phyloP scores from a whole-genome alignment of 1,284 basidiomycete species.

The Apiotrichum domesticum region DNA sequence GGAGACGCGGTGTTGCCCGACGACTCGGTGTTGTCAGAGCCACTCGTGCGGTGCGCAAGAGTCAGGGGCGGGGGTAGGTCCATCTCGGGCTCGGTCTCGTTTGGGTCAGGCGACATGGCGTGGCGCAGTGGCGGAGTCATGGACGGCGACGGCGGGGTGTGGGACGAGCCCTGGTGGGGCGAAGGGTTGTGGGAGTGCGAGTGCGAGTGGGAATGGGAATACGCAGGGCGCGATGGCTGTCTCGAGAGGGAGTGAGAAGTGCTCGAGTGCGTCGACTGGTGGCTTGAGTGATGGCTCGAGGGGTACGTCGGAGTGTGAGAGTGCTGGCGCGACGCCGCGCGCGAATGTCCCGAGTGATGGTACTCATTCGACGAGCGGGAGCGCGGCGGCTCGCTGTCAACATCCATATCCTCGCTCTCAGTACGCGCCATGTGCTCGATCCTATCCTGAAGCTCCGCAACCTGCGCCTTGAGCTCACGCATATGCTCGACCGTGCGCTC shows the following conservation, averaged over 20 bases:
- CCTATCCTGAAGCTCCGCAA: constrained; percentile 26
- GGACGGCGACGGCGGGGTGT: constrained; percentile 28
- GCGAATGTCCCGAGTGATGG: neutral
- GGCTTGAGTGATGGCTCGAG: neutral
- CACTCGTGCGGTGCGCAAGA: constrained; percentile 23
- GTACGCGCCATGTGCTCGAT: neutral
- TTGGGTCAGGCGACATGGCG: constrained; percentile 29
- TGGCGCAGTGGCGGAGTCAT: constrained; percentile 16
- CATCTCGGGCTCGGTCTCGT: constrained; percentile 37
- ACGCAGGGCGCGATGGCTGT: neutral
- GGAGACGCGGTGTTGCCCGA: constrained; percentile 11
- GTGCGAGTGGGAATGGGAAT: neutral
- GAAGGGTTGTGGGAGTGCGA: constrained; percentile 7
- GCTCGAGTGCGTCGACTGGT: neutral
- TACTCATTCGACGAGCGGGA: neutral
- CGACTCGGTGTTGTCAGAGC: constrained; percentile 8
- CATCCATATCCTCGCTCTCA: constrained; percentile 10
- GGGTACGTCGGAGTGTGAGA: neutral
- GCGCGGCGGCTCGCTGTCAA: neutral
- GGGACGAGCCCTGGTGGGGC: constrained; percentile 15
- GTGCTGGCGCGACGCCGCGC: neutral
- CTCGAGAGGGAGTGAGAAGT: neutral
- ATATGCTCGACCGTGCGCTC: constrained; percentile 46
- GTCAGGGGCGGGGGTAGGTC: constrained; percentile 34
- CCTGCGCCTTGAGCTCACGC: constrained; percentile 33